These are phyloP conservation scores for Aphanomyces astaci DNA, from an alignment of 352 stramenopile genomes.

Conservation along the genomic window DNA sequence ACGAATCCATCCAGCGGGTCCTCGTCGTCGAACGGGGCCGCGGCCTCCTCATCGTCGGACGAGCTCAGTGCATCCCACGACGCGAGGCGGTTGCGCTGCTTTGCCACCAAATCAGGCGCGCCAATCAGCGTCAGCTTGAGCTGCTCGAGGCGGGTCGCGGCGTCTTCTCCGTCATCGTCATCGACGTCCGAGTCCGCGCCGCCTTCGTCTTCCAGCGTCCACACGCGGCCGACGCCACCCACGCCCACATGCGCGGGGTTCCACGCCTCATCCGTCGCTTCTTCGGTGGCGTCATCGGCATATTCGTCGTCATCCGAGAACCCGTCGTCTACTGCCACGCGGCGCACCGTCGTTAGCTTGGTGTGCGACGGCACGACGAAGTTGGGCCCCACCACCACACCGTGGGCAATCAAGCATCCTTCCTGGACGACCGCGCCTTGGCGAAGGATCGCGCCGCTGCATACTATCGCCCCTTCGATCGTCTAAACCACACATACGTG, in stretches of 20 bases:
- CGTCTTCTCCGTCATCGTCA: slow-evolving; percentile 35
- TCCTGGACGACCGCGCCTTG: slow-evolving; percentile 58
- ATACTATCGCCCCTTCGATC: slow-evolving; percentile 76
- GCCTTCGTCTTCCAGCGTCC: slow-evolving; percentile 80
- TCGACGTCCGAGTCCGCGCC: slow-evolving; percentile 49
- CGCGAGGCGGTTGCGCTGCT: slow-evolving; percentile 52
- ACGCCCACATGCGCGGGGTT: slow-evolving; percentile 57
- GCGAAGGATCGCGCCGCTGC: slow-evolving; percentile 70
- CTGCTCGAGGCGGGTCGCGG: slow-evolving; percentile 38
- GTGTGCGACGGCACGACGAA: slow-evolving; percentile 62
- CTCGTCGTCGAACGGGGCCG: slow-evolving; percentile 50
- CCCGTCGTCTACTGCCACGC: slow-evolving; percentile 50
- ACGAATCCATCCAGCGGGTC: slow-evolving; percentile 40
- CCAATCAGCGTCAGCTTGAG: slow-evolving; percentile 67
- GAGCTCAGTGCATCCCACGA: slow-evolving; percentile 74
- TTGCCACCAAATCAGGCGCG: slow-evolving; percentile 46
- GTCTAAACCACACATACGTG: background rate
- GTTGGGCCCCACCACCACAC: slow-evolving; percentile 68
- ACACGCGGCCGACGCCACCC: slow-evolving; percentile 60
- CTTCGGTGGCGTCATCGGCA: slow-evolving; percentile 11
- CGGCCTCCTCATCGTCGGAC: slow-evolving; percentile 57
- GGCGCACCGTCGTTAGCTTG: slow-evolving; percentile 64
- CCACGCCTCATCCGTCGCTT: slow-evolving; percentile 39
- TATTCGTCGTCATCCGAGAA: slow-evolving; percentile 66
- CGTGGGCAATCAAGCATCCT: slow-evolving; percentile 73